Percentiles rank a stretch among this genome's conserved stretches.
These are phyloP conservation scores for Trichosporon asahii DNA, from an alignment of 1,284 basidiomycete species.

Conservation along the genomic window DNA sequence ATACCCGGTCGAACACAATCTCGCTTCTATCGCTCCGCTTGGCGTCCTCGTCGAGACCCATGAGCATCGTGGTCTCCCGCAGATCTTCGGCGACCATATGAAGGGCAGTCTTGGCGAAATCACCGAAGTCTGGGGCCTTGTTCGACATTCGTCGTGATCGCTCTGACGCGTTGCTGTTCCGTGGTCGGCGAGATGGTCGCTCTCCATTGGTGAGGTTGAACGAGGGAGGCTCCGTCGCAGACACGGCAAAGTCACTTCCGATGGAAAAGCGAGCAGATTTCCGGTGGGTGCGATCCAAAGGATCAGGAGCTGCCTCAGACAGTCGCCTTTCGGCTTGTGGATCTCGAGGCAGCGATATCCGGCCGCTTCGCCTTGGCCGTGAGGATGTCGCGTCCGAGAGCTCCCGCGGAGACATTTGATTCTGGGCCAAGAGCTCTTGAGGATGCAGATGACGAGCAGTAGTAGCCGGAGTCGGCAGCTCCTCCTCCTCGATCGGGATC, in stretches of 20 bases:
- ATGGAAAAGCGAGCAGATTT: constrained; percentile 36
- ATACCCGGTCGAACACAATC: constrained; percentile 40
- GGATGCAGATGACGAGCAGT: constrained; percentile 27
- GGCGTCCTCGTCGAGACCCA: constrained; percentile 40
- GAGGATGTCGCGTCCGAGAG: background rate
- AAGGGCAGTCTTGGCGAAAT: constrained; percentile 52
- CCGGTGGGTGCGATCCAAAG: constrained; percentile 34
- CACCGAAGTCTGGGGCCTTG: constrained; percentile 27
- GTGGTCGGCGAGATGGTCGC: background rate
- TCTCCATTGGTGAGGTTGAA: background rate
- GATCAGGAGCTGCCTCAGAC: constrained; percentile 26
- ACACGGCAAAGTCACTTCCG: constrained; percentile 8
- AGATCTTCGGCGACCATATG: constrained; percentile 58
- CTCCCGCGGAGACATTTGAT: background rate
- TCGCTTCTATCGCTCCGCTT: constrained; percentile 32
- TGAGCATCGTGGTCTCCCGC: constrained; percentile 51
- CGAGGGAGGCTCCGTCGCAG: background rate
- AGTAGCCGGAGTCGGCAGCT: constrained; percentile 13
- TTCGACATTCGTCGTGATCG: background rate
- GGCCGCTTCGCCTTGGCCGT: background rate
- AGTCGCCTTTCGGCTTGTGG: constrained; percentile 9
- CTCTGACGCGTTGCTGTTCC: background rate
- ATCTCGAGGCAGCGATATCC: constrained; percentile 5
- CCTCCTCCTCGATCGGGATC: constrained; percentile 17
- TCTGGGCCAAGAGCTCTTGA: constrained; percentile 31